Evolutionary conservation across 768 basidiomycete genomes (phyloP).

Genomic region (Suillus sp.): DNA sequence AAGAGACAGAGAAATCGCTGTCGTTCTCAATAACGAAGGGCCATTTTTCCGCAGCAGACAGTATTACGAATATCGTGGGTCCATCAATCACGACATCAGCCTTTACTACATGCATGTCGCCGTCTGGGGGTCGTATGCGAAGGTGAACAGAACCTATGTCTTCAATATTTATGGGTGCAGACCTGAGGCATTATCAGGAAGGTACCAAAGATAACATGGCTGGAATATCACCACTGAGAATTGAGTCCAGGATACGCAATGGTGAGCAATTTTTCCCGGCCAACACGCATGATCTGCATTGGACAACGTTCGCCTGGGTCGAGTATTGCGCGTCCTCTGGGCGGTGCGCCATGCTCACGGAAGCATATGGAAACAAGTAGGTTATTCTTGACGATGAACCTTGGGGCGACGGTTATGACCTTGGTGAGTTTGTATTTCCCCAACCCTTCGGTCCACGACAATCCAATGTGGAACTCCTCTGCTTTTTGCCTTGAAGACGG

Average conservation of each 20-base stretch:
- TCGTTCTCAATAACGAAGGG: conserved; percentile 92
- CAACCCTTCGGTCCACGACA: conserved; percentile 92
- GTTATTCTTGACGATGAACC: conserved; percentile 88
- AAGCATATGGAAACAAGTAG: conserved; percentile 69
- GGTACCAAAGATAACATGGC: neutral
- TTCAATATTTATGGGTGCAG: conserved; percentile 87
- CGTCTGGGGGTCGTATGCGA: conserved; percentile 47
- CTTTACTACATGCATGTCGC: conserved; percentile 57
- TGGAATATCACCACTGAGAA: conserved; percentile 65
- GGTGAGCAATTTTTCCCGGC: conserved; percentile 75
- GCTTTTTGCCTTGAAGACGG: conserved; percentile 60
- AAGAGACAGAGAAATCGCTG: conserved; percentile 65
- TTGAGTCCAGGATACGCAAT: conserved; percentile 86
- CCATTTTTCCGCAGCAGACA: conserved; percentile 71
- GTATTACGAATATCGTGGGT: conserved; percentile 84
- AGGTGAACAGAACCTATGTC: conserved; percentile 86
- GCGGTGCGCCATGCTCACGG: conserved; percentile 81
- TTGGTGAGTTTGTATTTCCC: conserved; percentile 98
- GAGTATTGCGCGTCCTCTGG: conserved; percentile 60
- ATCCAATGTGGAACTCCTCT: conserved; percentile 76
- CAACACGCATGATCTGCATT: conserved; percentile 65
- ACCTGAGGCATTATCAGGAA: conserved; percentile 53
- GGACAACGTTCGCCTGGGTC: conserved; percentile 69
- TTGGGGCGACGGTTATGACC: conserved; percentile 87
- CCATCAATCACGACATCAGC: conserved; percentile 83